Base-by-base conservation (phyloP, 441 rosid genomes). In the Bocquillonia castaneifolia region DNA sequence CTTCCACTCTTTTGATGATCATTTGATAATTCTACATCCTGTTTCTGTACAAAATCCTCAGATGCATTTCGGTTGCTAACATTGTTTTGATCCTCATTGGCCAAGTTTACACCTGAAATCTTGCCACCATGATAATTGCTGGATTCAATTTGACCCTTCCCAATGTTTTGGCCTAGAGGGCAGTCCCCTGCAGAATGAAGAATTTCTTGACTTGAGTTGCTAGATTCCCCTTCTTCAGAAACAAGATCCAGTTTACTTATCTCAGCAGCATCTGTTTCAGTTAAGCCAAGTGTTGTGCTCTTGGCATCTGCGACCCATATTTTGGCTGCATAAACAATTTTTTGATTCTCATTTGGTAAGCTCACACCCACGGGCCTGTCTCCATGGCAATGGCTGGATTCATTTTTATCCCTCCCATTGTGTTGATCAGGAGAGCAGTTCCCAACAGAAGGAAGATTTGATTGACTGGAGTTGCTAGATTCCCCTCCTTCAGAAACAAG, bases 251-350 rank as follows among this genome's bases (percentile, higher is more conserved):
- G 64, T 39, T 72, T 71, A 53, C 63, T 71, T 36, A 66, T 64
- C 62, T 70, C 80, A 72, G 62, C 71, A 70, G 72, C 74, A 54
- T 71, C 77, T 45, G 69, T 69, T 60, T 74, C 84, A 17, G n/a
- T 70, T 68, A 52, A 76, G 67, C 39, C 73, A 34, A 83, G 28
- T 17, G 65, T 67, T 34, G 71, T 53, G 72, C 57, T 75, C 47
- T 64, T 52, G 67, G 78, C 77, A 68, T 72, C 65, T 50, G 69
- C 60, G 67, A 51, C 82, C 48, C 67, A 74, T 63, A 23, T 75
- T 77, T 88, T 92, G 0, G 84, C 94, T 88, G 84, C 79, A 82
- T 29, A n/a, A n/a, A n/a, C n/a, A n/a, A n/a, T n/a, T n/a, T n/a
- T n/a, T n/a, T n/a, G n/a, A n/a, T n/a, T n/a, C n/a, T n/a, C 40